These are phyloP conservation scores for Aegilops bicornis DNA, from an alignment of 176 grass and related monocot genomes.

Conservation along the genomic window DNA sequence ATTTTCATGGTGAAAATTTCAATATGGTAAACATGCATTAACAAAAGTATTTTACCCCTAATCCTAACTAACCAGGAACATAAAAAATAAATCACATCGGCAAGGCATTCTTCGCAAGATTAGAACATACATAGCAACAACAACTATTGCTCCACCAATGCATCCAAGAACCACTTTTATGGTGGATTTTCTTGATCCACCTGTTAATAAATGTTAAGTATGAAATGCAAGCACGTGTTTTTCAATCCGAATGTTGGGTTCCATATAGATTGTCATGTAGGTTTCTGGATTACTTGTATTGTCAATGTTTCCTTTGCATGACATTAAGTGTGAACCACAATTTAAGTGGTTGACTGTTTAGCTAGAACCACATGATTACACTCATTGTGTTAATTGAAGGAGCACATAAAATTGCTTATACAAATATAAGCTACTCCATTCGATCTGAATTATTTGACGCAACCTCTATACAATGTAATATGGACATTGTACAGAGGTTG, in stretches of 20 bases:
- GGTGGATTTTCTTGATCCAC: not conserved
- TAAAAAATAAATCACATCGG: not conserved
- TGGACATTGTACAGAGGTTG: no score
- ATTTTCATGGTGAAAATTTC: not conserved
- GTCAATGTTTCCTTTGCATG: not conserved
- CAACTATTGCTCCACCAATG: not conserved
- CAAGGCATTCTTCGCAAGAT: not conserved
- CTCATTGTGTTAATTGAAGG: not conserved
- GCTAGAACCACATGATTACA: not conserved
- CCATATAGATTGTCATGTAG: not conserved
- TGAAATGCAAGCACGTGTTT: not conserved
- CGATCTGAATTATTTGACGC: no score
- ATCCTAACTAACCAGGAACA: not conserved
- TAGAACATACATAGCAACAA: not conserved
- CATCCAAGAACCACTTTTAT: not conserved
- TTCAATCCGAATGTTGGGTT: not conserved
- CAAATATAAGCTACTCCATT: constrained; percentile 9
- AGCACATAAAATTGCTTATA: not conserved
- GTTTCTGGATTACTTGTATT: not conserved
- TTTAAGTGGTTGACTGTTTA: not conserved
- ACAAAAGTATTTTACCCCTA: not conserved
- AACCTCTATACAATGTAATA: no score
- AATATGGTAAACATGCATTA: not conserved
- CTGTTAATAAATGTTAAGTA: not conserved
- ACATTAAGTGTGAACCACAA: not conserved